A percentile compares a stretch with the other conserved stretches of the same genome.
Conservation (phyloP, 2,329 filamentous ascomycete species). For the Colletotrichum siamense region DNA sequence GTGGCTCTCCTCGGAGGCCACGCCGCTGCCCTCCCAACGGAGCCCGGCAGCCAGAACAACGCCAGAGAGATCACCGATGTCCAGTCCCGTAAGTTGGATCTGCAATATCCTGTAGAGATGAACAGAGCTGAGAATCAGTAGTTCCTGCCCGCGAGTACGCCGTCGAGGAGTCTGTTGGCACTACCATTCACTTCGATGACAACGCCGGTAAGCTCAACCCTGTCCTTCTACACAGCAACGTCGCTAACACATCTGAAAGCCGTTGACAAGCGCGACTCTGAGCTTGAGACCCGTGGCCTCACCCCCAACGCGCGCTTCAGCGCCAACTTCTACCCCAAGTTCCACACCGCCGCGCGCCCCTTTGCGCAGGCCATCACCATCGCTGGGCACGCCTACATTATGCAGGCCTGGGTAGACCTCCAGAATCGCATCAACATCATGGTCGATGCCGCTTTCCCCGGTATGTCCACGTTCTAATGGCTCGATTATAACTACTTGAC, state of each 20-base stretch:
- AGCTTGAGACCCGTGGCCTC: background rate
- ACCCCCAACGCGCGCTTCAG: background rate
- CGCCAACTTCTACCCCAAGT: background rate
- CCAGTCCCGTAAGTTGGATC: background rate
- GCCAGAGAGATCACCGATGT: background rate
- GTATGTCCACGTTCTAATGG: background rate
- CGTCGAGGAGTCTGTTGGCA: background rate
- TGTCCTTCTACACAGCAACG: background rate
- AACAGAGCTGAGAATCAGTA: too few relatives aligned
- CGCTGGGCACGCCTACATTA: background rate
- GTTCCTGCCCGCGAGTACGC: background rate
- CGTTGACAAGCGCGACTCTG: background rate
- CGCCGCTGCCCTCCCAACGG: rapidly evolving
- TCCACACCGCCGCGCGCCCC: background rate
- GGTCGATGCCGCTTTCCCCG: background rate
- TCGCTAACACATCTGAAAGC: background rate
- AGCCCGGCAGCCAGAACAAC: background rate
- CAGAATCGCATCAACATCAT: background rate
- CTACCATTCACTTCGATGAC: background rate
- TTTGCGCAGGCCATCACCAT: background rate
- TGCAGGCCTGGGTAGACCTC: background rate
- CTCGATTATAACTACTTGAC: background rate
- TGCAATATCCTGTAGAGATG: too few relatives aligned
- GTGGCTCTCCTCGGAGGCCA: background rate
- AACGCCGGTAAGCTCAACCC: background rate